Base-by-base conservation (phyloP, 2,329 filamentous ascomycete species). In the Aspergillus sp. region DNA sequence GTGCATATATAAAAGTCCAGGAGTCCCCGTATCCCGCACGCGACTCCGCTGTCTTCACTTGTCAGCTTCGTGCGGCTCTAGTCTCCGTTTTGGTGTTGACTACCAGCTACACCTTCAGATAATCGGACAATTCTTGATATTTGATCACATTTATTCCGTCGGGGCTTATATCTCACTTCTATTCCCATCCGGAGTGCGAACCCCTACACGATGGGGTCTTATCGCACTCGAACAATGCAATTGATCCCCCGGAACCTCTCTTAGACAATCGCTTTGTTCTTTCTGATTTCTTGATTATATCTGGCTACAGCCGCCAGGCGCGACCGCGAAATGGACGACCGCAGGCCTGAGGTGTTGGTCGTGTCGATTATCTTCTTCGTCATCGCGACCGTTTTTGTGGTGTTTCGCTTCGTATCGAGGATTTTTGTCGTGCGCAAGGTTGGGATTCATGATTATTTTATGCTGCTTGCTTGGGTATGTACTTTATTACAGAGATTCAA, bases 381-480 rank as follows among this genome's bases (percentile, higher is more conserved):
- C 19, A 66, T 90, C 45, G 82, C 87, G 45, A 85, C 85, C 35
- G 61, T 86, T 47, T 91, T 95, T 63, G 87, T 95, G 56, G 75
- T 76, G 38, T 78, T 87, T 32, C 83, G 90, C 47, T 74, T 95
- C 56, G 70, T 88, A 38, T 89, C 86, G 51, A 80, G 90, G 23
- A 75, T 80, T 44, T 81, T 78, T 42, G 84, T 96, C 44, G 84
- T 95, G 48, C 81, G 80, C 56, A 83, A 79, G 47, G 70, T 89
- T 45, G 82, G 78, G 47, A 80, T 80, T 73, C 89, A 95, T 68
- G 90, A 95, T 74, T 86, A 84, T 67, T 80, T 87, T 58, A 93
- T 95, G 67, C 67, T 89, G 9, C 55, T 87, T 37, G 88, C 90
- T 47, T 95, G 89, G 90, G 67, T 82, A 61, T 51, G 63, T 57